Percentiles rank a stretch among this genome's conserved stretches.
Evolutionary conservation across 148 eudicot species (phyloP).

Genomic region (Spergularia bocconei): DNA sequence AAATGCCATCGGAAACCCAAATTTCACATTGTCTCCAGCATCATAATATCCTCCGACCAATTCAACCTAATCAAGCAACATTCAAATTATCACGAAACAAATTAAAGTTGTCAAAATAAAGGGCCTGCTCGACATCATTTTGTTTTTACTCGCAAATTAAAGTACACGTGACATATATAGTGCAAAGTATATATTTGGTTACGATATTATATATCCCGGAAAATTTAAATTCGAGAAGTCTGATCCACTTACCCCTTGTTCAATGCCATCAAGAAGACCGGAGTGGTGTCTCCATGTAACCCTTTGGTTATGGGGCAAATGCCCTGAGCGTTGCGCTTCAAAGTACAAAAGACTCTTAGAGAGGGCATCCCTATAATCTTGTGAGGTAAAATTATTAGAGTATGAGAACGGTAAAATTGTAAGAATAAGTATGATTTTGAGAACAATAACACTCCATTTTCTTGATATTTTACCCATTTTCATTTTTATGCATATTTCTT

Average conservation of each 20-base stretch:
- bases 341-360: constrained; percentile 59
- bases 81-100: too few species aligned
- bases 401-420: constrained; percentile 9
- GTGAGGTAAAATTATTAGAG: constrained; percentile 17
- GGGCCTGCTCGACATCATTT: too few species aligned
- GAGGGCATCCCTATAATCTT: constrained; percentile 51
- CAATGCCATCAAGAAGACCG: constrained; percentile 66
- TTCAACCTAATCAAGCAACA: constrained; percentile 37
- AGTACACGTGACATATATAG: too few species aligned
- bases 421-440: neutral
- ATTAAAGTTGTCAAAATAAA: too few species aligned
- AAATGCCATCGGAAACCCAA: constrained; percentile 53
- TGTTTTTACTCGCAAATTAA: too few species aligned
- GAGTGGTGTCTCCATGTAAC: constrained; percentile 68
- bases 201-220: neutral
- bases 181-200: too few species aligned
- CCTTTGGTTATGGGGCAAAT: constrained; percentile 56
- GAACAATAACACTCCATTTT: neutral
- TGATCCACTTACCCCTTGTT: constrained; percentile 47
- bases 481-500: too few species aligned
- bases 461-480: neutral
- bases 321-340: constrained; percentile 79
- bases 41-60: constrained; percentile 72
- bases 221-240: neutral
- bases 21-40: constrained; percentile 48